Percentiles rank a stretch among this genome's conserved stretches.
phyloP scores from a whole-genome alignment of 2,329 filamentous ascomycete genomes.

The Trichophyton benhamiae region DNA sequence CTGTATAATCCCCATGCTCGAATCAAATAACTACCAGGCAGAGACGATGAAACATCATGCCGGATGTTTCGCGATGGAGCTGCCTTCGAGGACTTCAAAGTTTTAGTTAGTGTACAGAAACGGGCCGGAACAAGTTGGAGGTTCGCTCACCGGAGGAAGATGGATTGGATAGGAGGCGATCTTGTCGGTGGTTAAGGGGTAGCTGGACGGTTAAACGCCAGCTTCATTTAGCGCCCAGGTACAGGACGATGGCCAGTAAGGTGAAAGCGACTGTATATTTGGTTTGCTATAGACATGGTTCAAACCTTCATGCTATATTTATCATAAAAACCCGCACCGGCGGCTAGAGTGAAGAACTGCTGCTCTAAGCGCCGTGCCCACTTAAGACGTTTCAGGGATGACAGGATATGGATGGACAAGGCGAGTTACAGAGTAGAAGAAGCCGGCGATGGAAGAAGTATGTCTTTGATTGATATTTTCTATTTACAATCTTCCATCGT shows the following conservation, averaged over 20 bases:
- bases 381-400: neutral
- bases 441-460: neutral
- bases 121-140: neutral
- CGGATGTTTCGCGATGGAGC: neutral
- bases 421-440: too few species aligned
- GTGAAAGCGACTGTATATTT: neutral
- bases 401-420: neutral
- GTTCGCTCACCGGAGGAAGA: neutral
- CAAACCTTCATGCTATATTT: neutral
- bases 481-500: neutral
- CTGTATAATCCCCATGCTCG: neutral
- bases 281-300: neutral
- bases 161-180: neutral
- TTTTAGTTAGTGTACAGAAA: neutral
- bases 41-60: neutral
- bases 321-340: neutral
- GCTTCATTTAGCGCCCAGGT: constrained; percentile 1
- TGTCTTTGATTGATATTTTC: neutral
- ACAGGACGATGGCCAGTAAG: neutral
- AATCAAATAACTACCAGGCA: neutral
- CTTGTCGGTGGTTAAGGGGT: neutral
- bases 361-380: neutral
- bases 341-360: neutral
- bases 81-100: neutral
- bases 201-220: neutral